Percentiles rank a stretch among this genome's conserved stretches.
Evolutionary conservation across 2,329 filamentous ascomycete genomes (phyloP).

Genomic region (Sarocladiaceae sp.): DNA sequence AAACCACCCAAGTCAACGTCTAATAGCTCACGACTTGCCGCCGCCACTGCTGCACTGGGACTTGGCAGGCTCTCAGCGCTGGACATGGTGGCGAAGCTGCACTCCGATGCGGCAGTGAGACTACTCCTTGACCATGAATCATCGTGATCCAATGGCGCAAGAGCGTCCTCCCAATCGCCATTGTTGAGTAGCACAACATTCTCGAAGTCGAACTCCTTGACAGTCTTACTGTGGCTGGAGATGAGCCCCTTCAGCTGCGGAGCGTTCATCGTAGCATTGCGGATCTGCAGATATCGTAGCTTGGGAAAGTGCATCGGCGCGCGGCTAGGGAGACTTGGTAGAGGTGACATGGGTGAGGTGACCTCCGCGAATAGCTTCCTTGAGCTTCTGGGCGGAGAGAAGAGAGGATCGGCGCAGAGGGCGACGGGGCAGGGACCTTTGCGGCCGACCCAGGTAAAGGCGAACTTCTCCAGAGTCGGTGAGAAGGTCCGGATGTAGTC

Average conservation of each 20-base stretch:
- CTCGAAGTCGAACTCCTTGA: conserved; percentile 77
- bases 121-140: conserved; percentile 34
- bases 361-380: conserved; percentile 62
- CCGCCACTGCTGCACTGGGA: conserved; percentile 50
- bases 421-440: conserved; percentile 72
- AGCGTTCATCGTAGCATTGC: conserved; percentile 69
- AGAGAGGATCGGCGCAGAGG: conserved; percentile 66
- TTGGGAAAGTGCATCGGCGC: conserved; percentile 61
- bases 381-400: conserved; percentile 44
- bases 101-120: conserved; percentile 22
- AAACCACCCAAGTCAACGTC: conserved; percentile 35
- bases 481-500: conserved; percentile 73
- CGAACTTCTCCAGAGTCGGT: conserved; percentile 61
- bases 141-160: conserved; percentile 59
- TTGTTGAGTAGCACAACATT: conserved; percentile 63
- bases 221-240: conserved; percentile 58
- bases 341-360: conserved; percentile 60
- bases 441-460: conserved; percentile 74
- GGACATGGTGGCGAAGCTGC: conserved; percentile 28
- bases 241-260: conserved; percentile 68
- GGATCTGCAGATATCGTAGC: conserved; percentile 64
- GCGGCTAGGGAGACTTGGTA: conserved; percentile 48
- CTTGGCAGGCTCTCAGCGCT: conserved; percentile 35
- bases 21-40: conserved; percentile 46
- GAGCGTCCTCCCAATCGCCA: conserved; percentile 77